Conservation (phyloP, 768 basidiomycete species). For the Neoboletus magnificus region DNA sequence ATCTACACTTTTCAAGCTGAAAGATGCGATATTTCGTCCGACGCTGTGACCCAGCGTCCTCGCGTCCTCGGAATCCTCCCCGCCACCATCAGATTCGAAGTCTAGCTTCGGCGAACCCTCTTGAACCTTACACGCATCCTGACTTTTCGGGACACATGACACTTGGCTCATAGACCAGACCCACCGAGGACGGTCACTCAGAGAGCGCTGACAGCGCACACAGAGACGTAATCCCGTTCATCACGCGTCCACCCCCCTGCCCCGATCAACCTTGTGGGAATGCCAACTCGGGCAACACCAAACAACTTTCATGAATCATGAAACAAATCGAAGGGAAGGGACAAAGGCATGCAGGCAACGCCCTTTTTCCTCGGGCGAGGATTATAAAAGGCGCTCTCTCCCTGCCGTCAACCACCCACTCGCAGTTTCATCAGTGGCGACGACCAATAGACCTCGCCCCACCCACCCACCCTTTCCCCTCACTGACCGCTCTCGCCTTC, state of each 20-base stretch:
- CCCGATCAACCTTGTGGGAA: slow-evolving; percentile 18
- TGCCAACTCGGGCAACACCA: background rate
- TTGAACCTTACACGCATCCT: background rate
- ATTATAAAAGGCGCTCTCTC: slow-evolving; percentile 8
- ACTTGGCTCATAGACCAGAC: background rate
- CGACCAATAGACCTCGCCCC: background rate
- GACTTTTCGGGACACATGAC: background rate
- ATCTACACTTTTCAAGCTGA: slow-evolving; percentile 5
- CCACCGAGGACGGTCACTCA: background rate
- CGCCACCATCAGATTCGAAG: background rate
- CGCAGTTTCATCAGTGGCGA: background rate
- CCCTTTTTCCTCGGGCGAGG: slow-evolving; percentile 9
- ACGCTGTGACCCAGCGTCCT: background rate
- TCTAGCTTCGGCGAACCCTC: background rate
- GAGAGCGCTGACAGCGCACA: background rate
- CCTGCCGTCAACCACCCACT: background rate
- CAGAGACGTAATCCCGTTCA: slow-evolving; percentile 12
- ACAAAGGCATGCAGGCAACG: slow-evolving; percentile 1
- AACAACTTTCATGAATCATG: background rate
- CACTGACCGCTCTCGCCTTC: background rate
- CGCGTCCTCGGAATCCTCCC: background rate
- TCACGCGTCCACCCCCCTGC: slow-evolving; percentile 1
- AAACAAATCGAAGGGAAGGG: background rate
- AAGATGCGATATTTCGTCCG: background rate
- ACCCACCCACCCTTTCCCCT: background rate